These are phyloP conservation scores for Echinosophora koreensis DNA, from an alignment of 306 rosid genomes.

Conservation along the genomic window DNA sequence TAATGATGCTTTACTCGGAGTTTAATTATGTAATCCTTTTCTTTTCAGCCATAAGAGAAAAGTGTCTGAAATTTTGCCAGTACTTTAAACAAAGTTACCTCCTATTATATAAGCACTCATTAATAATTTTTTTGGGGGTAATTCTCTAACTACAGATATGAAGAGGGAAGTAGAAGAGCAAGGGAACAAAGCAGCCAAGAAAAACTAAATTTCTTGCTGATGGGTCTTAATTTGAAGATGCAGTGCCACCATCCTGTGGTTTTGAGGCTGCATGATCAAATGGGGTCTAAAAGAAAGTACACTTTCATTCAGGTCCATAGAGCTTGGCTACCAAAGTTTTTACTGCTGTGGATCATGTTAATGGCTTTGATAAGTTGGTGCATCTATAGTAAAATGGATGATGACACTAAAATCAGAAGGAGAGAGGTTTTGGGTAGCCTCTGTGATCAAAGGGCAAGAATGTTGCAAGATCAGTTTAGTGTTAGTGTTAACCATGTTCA, in stretches of 20 bases:
- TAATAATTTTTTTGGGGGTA: slow-evolving; percentile 38
- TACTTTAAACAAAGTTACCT: slow-evolving; percentile 49
- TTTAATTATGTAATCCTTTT: slow-evolving; percentile 47
- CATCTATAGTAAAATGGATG: slow-evolving; percentile 79
- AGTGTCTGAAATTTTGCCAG: slow-evolving; percentile 52
- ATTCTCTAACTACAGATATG: slow-evolving; percentile 54
- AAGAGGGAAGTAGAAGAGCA: slow-evolving; percentile 45
- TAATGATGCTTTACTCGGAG: slow-evolving; percentile 56
- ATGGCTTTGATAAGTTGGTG: slow-evolving; percentile 62
- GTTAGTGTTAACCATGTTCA: slow-evolving; percentile 98
- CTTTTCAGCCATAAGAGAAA: slow-evolving; percentile 43
- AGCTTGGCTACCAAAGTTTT: slow-evolving; percentile 74
- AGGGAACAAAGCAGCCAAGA: slow-evolving; percentile 43
- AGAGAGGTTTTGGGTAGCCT: slow-evolving; percentile 82
- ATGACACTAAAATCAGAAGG: slow-evolving; percentile 79
- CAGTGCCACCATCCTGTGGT: slow-evolving; percentile 67
- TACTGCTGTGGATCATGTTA: slow-evolving; percentile 70
- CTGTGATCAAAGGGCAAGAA: slow-evolving; percentile 97
- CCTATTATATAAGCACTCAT: slow-evolving; percentile 44
- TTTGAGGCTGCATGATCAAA: slow-evolving; percentile 76
- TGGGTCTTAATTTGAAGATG: slow-evolving; percentile 69
- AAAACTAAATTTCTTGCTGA: slow-evolving; percentile 45
- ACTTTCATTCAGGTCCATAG: slow-evolving; percentile 81
- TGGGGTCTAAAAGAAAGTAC: slow-evolving; percentile 70
- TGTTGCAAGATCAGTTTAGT: slow-evolving; percentile 97